Percentiles rank a stretch among this genome's conserved stretches.
Evolutionary conservation across 352 stramenopile species (phyloP).

Genomic region (Globisporangium middletonii): DNA sequence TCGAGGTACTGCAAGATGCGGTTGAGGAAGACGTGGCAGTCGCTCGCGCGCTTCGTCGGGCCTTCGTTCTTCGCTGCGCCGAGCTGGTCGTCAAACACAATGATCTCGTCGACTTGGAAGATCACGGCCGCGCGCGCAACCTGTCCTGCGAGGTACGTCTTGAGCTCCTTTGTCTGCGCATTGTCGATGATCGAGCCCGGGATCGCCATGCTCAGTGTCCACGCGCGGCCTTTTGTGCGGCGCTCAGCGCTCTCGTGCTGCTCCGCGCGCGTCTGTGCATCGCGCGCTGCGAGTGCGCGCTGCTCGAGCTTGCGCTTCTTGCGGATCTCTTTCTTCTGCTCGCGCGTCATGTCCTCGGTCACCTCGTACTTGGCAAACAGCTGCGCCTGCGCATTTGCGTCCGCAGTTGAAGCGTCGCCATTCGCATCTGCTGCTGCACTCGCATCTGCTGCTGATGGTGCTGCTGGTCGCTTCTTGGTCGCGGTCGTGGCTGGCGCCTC

Average conservation of each 20-base stretch:
- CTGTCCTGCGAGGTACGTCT: slow-evolving; percentile 94
- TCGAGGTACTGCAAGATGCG: slow-evolving; percentile 97
- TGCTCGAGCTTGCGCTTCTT: slow-evolving; percentile 69
- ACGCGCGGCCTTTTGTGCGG: slow-evolving; percentile 56
- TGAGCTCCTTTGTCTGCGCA: slow-evolving; percentile 95
- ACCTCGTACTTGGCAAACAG: slow-evolving; percentile 17
- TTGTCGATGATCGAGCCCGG: slow-evolving; percentile 96
- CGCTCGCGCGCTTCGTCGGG: slow-evolving; percentile 48
- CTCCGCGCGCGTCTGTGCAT: slow-evolving; percentile 28
- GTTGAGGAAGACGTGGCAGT: slow-evolving; percentile 82
- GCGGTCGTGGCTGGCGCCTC: slow-evolving; percentile 5
- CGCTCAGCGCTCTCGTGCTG: slow-evolving; percentile 33
- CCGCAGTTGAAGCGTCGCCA: slow-evolving; percentile 3
- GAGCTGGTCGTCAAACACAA: slow-evolving; percentile 97
- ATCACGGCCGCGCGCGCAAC: slow-evolving; percentile 95
- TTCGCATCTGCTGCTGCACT: not conserved
- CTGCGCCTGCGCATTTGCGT: not conserved
- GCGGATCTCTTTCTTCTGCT: slow-evolving; percentile 65
- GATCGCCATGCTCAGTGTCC: slow-evolving; percentile 95
- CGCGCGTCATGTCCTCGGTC: slow-evolving; percentile 29
- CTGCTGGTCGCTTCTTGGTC: slow-evolving; percentile 18
- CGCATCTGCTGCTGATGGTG: not conserved
- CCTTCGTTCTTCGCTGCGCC: slow-evolving; percentile 43
- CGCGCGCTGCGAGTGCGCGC: slow-evolving; percentile 26
- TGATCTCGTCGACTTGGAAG: slow-evolving; percentile 98